phyloP scores from a whole-genome alignment of 495 filamentous ascomycete genomes.

The Aeminium ludgeri region DNA sequence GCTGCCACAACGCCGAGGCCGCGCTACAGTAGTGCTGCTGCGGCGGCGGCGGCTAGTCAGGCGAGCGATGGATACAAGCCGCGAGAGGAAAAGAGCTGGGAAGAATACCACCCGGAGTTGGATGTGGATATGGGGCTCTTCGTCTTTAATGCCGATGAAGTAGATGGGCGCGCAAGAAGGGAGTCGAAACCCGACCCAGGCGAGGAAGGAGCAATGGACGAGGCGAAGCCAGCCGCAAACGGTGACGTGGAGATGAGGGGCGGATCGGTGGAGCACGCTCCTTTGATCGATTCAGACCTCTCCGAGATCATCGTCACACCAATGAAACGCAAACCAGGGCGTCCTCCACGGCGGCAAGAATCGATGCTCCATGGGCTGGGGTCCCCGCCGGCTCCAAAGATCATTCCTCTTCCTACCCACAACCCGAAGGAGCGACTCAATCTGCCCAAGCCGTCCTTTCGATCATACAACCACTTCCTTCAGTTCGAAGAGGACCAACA shows the following conservation, averaged over 20 bases:
- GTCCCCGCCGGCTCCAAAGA: conserved; percentile 39
- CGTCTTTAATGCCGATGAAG: conserved; percentile 65
- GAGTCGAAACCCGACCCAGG: conserved; percentile 11
- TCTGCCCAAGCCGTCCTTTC: conserved; percentile 45
- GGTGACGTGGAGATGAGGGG: conserved; percentile 15
- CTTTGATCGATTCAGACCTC: not conserved
- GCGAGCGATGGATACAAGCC: conserved; percentile 94
- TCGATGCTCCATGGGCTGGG: conserved; percentile 44
- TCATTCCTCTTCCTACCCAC: conserved; percentile 44
- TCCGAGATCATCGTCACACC: conserved; percentile 20
- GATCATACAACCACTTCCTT: conserved; percentile 40
- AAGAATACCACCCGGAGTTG: conserved; percentile 89
- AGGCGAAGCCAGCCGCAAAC: not conserved
- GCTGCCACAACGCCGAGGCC: conserved; percentile 32
- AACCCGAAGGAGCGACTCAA: conserved; percentile 51
- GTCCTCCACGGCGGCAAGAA: conserved; percentile 44
- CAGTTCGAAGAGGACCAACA: conserved; percentile 44
- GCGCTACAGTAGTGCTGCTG: conserved; percentile 54
- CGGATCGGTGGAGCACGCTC: conserved; percentile 1
- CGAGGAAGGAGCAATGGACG: not conserved
- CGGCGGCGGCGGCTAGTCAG: conserved; percentile 65
- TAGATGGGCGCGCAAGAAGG: conserved; percentile 44
- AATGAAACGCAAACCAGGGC: conserved; percentile 39
- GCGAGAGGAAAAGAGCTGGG: conserved; percentile 87
- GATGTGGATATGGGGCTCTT: conserved; percentile 67